Evolutionary conservation across 306 rosid species (phyloP).

Genomic region (Dalbergia cultrata): DNA sequence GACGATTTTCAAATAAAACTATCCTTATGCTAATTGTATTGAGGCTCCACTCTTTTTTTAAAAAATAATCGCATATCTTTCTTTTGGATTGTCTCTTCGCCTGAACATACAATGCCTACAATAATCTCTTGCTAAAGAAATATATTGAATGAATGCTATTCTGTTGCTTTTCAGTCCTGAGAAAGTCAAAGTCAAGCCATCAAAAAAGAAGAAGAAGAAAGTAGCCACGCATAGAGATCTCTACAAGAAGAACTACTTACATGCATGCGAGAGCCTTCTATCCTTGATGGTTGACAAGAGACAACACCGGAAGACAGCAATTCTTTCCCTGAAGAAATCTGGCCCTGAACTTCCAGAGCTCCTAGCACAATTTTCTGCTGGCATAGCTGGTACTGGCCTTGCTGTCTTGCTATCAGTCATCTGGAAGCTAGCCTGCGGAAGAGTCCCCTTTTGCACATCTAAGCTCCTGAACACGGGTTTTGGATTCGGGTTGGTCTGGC

Average conservation of each 20-base stretch:
- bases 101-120: neutral
- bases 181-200: slow-evolving; percentile 68
- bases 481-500: slow-evolving; percentile 89
- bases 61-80: neutral
- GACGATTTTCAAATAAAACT: neutral
- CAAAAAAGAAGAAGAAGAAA: slow-evolving; percentile 71
- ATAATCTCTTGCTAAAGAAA: slow-evolving; percentile 32
- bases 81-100: slow-evolving; percentile 1
- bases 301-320: slow-evolving; percentile 60
- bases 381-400: slow-evolving; percentile 90
- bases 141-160: slow-evolving; percentile 21
- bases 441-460: slow-evolving; percentile 69
- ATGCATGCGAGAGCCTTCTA: slow-evolving; percentile 90
- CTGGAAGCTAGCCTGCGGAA: slow-evolving; percentile 69
- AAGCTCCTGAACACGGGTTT: slow-evolving; percentile 69
- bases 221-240: slow-evolving; percentile 73
- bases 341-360: slow-evolving; percentile 88
- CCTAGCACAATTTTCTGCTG: slow-evolving; percentile 74
- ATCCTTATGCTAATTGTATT: neutral
- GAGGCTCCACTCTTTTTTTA: neutral
- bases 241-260: slow-evolving; percentile 77
- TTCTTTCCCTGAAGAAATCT: slow-evolving; percentile 76
- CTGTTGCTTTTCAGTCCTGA: slow-evolving; percentile 67
- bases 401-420: slow-evolving; percentile 80
- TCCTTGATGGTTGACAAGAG: slow-evolving; percentile 68